phyloP scores from a whole-genome alignment of 805 yeast species.

The Suhomyces faveliae region DNA sequence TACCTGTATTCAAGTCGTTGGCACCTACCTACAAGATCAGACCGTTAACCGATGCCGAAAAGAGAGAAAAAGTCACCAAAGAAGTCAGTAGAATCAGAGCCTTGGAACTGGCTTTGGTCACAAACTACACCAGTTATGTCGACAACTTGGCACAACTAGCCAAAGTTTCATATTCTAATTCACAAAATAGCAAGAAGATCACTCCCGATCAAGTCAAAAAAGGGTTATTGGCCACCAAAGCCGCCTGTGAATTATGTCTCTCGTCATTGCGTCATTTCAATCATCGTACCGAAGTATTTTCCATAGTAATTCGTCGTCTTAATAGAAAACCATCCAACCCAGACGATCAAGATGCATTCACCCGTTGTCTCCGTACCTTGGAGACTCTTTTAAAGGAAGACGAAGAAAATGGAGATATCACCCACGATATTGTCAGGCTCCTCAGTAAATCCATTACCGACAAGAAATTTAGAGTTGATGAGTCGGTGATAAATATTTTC shows the following conservation, averaged over 20 bases:
- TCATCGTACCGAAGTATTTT: constrained; percentile 70
- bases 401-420: constrained; percentile 71
- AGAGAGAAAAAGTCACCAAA: constrained; percentile 74
- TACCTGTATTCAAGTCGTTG: constrained; percentile 79
- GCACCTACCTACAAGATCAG: constrained; percentile 88
- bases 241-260: constrained; percentile 72
- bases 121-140: constrained; percentile 66
- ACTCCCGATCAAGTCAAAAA: constrained; percentile 35
- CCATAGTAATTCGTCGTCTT: constrained; percentile 64
- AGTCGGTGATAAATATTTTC: constrained; percentile 71
- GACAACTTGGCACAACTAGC: constrained; percentile 49
- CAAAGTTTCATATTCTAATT: constrained; percentile 36
- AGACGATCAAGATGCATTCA: constrained; percentile 49
- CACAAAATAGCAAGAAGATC: constrained; percentile 33
- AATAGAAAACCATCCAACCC: constrained; percentile 56
- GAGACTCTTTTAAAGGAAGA: constrained; percentile 77
- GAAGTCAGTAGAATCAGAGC: constrained; percentile 76
- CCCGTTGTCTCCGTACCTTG: constrained; percentile 59
- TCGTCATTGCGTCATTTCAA: constrained; percentile 75
- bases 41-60: constrained; percentile 77
- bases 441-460: constrained; percentile 69
- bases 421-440: constrained; percentile 69
- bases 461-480: constrained; percentile 78
- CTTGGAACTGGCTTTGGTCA: constrained; percentile 76
- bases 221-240: constrained; percentile 64